Base-by-base conservation (phyloP, 139 green algal species). In the Choricystis sp. region DNA sequence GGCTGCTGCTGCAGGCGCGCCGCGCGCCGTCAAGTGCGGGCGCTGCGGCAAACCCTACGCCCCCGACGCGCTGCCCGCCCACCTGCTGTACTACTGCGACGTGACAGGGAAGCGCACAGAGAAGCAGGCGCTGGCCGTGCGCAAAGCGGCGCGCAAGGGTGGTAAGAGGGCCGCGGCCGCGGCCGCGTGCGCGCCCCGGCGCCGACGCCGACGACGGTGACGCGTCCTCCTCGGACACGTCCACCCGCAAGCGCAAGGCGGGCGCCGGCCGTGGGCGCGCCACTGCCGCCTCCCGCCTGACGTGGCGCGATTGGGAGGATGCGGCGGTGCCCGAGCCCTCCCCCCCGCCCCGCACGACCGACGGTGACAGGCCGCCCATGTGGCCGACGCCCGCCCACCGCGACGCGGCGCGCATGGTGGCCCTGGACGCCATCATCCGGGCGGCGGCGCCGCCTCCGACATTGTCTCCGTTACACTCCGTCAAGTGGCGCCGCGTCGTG, bases 1-100 rank as follows among this genome's bases (percentile, higher is more conserved):
- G 49, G 29, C 25, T 30, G 56, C 22, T 60, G 20, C 56, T 60
- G 20, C 22, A n/a, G 24, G 28, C 20, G 49, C 65, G 70, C 62
- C 77, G 84, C 65, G 79, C 67, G n/a, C n/a, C n/a, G 73, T 80
- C 21, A 28, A 59, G 23, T 95, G 87, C 72, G 65, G 63, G n/a
- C 95, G 90, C 79, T 97, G 91, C 77, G 66, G 64, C 26, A 82
- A 82, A 52, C 85, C 80, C 69, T 94, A 86, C 77, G 81, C 87
- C 61, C 82, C 85, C 4, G 77, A 88, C 24, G 63, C 79, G 24
- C 81, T 94, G 55, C 81, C 83, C 60, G 57, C 83, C 57, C 82
- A 89, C 74, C 69, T 84, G 58, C 75, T 74, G 28, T 97, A 88
- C 78, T 98, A 97, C 68, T 98, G 91, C 69, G 91, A 91, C 2